Evolutionary conservation across 805 yeast genomes (phyloP), one percentile per base, ranked within the genome.

Genomic region (Metschnikowia hibisci): DNA sequence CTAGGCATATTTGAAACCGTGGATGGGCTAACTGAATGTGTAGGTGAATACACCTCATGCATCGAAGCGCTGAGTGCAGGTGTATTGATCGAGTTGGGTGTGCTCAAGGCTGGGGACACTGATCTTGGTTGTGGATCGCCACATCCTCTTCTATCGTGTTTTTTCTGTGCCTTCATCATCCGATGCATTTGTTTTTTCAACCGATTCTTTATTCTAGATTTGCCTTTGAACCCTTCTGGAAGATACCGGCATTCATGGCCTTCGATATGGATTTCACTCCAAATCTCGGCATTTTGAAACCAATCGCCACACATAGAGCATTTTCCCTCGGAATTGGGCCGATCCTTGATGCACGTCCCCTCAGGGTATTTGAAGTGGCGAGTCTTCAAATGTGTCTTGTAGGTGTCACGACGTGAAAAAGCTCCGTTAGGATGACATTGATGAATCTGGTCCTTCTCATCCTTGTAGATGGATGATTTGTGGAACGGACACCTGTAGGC

Each of bases 341-440:
- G 56, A 37, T 71, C 73, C 44, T 66, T 67, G 4, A 77, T 68
- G 48, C 69, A 69, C 11, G 77, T 74, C 4, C 81, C 82, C 30
- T 75, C 67, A 28, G 83, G 83, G 50, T 77, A 78, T 34, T 70
- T 69, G 55, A 78, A 78, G 56, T 78, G 83, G 43, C 78, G 61
- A 7, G 81, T 72, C 52, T 76, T 77, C 41, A 78, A 64, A 56
- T 78, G 83, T 2, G 80, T 78, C 52, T 77, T 76, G 57, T 74
- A 76, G 6, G 83, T 77, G 55, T 78, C 83, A 53, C 82, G 66
- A 54, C 83, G 64, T 5, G 82, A 75, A 52, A 78, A 78, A 4
- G 80, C 80, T 6, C 82, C 83, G 16, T 71, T 74, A 14, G 79
- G 75, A 53, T 77, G 82, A 48, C 83, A 78, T 47, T 70, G 67